Evolutionary conservation across 2,329 filamentous ascomycete species (phyloP), one percentile per base, ranked within the genome.

Genomic region (Neonectria punicea): DNA sequence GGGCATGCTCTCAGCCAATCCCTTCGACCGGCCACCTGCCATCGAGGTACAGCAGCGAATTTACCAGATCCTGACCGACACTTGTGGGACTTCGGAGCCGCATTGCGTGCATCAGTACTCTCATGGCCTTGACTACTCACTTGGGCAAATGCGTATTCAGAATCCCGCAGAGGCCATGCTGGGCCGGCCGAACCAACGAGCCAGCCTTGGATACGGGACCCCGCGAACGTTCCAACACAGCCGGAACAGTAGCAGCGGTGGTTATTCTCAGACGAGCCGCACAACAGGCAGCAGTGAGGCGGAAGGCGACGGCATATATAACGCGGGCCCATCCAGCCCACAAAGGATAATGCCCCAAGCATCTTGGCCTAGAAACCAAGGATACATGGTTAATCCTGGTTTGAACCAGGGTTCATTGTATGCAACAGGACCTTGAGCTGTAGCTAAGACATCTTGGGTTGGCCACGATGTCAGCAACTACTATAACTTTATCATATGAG

Each of bases 81-180:
- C 78, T 49, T 85, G 83, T 67, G 78, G 76, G 25, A 83, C 86
- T 50, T 61, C 74, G 5, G 84, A 86, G 73, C 85, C 85, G 55
- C 85, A 87, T 69, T 88, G 85, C 73, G 83, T 85, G n/a, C 83
- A 86, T 61, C 79, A 83, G 64, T 86, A 86, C 65, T 77, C 76
- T 14, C 70, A 75, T 11, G 77, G 78, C 11, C 58, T 81, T 16
- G 68, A 74, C 16, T 64, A 71, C n/a, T 68, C 73, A 2, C 67
- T 76, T 18, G 66, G 71, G 5, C 70, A 63, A 14, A 61, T 75
- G 54, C 68, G 69, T 14, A 70, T 75, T 8, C 67, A 70, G 22
- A 2, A 53, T 36, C 46, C 65, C 2, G 56, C 58, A 1, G 68
- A 73, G 49, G 41, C 46, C 16, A 57, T 63, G 32, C 36, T 63